Evolutionary conservation across 2,329 filamentous ascomycete genomes (phyloP).

Genomic region (Aspergillus sp.): DNA sequence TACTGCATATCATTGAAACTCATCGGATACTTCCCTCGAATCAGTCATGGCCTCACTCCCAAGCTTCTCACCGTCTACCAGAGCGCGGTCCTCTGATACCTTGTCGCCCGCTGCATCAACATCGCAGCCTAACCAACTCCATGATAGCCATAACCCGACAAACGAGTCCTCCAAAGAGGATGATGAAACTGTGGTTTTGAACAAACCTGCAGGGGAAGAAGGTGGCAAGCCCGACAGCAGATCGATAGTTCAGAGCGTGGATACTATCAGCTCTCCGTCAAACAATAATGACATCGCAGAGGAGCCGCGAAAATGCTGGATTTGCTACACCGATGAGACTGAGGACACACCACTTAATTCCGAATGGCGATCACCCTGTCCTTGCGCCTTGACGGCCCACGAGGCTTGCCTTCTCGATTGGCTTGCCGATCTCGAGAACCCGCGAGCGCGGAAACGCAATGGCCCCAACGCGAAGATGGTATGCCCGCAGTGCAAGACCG

Average conservation of each 20-base stretch:
- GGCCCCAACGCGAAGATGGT: slow-evolving; percentile 65
- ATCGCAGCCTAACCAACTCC: slow-evolving; percentile 3
- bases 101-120: slow-evolving; percentile 23
- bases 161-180: slow-evolving; percentile 28
- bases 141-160: slow-evolving; percentile 11
- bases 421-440: slow-evolving; percentile 85
- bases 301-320: slow-evolving; percentile 66
- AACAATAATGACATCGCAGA: slow-evolving; percentile 17
- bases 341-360: slow-evolving; percentile 64
- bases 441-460: slow-evolving; percentile 54
- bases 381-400: slow-evolving; percentile 87
- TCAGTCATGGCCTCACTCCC: slow-evolving; percentile 41
- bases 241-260: slow-evolving; percentile 18
- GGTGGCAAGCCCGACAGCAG: slow-evolving; percentile 26
- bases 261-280: slow-evolving; percentile 16
- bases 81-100: slow-evolving; percentile 34
- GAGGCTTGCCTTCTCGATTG: slow-evolving; percentile 88
- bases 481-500: slow-evolving; percentile 88
- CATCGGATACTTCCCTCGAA: neutral
- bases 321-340: slow-evolving; percentile 69
- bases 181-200: slow-evolving; percentile 38
- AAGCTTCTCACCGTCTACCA: slow-evolving; percentile 33
- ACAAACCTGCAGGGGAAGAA: slow-evolving; percentile 26
- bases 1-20: neutral
- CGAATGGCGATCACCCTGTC: slow-evolving; percentile 85